phyloP scores from a whole-genome alignment of 345 rosid species.

The Citropsis articulata region DNA sequence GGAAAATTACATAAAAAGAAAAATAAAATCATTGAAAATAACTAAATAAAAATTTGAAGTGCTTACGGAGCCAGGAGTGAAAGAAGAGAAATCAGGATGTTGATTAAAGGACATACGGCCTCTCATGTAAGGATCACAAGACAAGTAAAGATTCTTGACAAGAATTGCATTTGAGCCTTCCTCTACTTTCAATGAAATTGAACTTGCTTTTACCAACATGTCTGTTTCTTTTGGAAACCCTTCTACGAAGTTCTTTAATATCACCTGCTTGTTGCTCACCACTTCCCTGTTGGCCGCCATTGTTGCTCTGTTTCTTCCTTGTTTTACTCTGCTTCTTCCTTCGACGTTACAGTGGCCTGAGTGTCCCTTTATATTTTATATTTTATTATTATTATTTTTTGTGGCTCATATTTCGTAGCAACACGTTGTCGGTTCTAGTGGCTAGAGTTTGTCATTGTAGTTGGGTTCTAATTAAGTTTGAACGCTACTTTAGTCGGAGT shows the following conservation, averaged over 20 bases:
- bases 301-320: not conserved
- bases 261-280: slow-evolving; percentile 37
- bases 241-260: slow-evolving; percentile 21
- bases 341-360: no score
- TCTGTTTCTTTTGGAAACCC: slow-evolving; percentile 31
- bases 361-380: no score
- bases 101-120: not conserved
- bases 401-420: no score
- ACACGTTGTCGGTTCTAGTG: no score
- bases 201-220: slow-evolving; percentile 5
- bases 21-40: no score
- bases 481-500: no score
- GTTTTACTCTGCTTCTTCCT: no score
- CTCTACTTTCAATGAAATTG: slow-evolving; percentile 14
- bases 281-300: not conserved
- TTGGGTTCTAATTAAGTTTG: no score
- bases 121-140: slow-evolving; percentile 40
- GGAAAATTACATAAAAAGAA: not conserved
- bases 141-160: slow-evolving; percentile 39
- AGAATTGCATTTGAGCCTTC: slow-evolving; percentile 22
- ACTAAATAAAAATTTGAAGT: not conserved
- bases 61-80: slow-evolving; percentile 18
- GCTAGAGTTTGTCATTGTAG: no score
- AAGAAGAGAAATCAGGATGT: not conserved
- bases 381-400: no score